Evolutionary conservation across 2,329 filamentous ascomycete species (phyloP).

Genomic region (Colletotrichum sp.): DNA sequence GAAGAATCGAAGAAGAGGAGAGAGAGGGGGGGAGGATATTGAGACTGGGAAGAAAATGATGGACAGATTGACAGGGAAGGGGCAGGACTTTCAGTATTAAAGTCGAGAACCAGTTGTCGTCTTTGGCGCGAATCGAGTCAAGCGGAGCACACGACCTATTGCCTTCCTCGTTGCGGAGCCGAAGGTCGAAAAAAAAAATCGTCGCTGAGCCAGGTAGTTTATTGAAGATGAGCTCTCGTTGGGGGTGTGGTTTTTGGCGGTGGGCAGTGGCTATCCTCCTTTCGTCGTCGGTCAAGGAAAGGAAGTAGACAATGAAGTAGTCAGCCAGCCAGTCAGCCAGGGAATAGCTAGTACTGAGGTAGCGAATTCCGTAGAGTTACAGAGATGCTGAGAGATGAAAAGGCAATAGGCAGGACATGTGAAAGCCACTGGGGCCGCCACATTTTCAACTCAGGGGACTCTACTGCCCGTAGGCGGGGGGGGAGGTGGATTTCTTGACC

Average conservation of each 20-base stretch:
- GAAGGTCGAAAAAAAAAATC: not conserved
- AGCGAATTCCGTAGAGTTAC: not conserved
- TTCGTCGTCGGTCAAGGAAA: slow-evolving; percentile 18
- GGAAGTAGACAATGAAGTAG: not conserved
- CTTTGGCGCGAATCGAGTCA: not conserved
- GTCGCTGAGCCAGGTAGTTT: not conserved
- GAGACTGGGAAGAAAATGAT: not conserved
- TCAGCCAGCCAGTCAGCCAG: not conserved
- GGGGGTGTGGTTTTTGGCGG: not conserved
- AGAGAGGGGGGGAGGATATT: not conserved
- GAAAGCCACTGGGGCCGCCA: slow-evolving; percentile 3
- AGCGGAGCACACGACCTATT: slow-evolving; percentile 19
- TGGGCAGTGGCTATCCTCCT: slow-evolving; percentile 11
- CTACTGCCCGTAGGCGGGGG: not conserved
- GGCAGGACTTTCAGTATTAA: slow-evolving; percentile 1
- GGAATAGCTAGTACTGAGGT: not conserved
- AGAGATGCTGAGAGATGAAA: not conserved
- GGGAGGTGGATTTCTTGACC: not conserved
- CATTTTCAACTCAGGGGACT: not conserved
- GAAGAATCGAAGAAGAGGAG: not conserved
- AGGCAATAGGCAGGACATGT: slow-evolving; percentile 7
- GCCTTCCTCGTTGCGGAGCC: slow-evolving; percentile 10
- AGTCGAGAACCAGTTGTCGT: not conserved
- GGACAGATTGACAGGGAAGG: not conserved
- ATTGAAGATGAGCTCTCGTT: slow-evolving; percentile 1